Evolutionary conservation across 495 filamentous ascomycete species (phyloP).

Genomic region (Xylaria scruposa): DNA sequence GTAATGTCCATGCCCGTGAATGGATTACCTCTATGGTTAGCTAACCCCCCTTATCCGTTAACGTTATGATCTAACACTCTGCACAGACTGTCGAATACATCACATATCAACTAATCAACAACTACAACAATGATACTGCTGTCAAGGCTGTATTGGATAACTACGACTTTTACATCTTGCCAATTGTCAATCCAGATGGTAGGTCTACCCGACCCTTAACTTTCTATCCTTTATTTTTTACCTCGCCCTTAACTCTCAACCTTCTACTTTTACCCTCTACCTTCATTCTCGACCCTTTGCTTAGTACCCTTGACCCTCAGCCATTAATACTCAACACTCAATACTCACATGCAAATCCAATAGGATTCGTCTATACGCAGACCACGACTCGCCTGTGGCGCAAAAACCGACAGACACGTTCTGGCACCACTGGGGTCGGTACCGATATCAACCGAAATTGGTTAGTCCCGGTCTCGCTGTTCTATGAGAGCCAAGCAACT

Average conservation of each 20-base stretch:
- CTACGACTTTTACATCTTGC: conserved; percentile 70
- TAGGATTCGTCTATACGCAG: conserved; percentile 66
- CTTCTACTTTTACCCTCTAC: too few species aligned
- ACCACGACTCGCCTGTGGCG: conserved; percentile 67
- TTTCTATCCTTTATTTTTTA: too few species aligned
- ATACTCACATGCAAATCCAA: neutral
- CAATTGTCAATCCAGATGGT: conserved; percentile 70
- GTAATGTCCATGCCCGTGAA: conserved; percentile 69
- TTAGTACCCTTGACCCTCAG: too few species aligned
- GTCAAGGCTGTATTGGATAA: conserved; percentile 59
- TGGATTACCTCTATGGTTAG: conserved; percentile 64
- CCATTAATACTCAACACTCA: neutral
- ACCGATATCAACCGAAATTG: conserved; percentile 72
- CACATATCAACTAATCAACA: conserved; percentile 58
- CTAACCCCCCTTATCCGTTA: neutral
- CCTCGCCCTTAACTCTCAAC: too few species aligned
- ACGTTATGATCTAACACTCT: conserved; percentile 17
- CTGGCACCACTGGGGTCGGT: conserved; percentile 57
- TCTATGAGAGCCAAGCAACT: too few species aligned
- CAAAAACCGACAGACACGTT: conserved; percentile 64
- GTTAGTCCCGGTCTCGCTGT: too few species aligned
- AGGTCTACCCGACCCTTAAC: neutral
- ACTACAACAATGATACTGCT: conserved; percentile 53
- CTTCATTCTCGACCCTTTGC: too few species aligned
- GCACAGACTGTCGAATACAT: conserved; percentile 60